Evolutionary conservation across 2,329 filamentous ascomycete genomes (phyloP).

Genomic region (Tothia fuscella): DNA sequence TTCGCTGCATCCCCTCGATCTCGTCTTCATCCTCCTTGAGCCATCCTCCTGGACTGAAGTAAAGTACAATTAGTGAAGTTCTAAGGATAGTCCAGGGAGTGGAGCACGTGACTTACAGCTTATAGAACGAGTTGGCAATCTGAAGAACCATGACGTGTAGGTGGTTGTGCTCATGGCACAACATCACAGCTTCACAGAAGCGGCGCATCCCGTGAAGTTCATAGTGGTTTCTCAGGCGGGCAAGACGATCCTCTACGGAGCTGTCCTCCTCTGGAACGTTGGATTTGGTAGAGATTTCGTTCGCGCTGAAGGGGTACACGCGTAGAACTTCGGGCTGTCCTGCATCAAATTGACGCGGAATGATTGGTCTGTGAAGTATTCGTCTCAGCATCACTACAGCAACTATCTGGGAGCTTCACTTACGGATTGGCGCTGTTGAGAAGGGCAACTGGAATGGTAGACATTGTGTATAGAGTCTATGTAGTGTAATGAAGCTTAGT

Average conservation of each 20-base stretch:
- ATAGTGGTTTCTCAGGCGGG: slow-evolving; percentile 94
- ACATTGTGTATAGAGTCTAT: too few species aligned
- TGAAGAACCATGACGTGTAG: slow-evolving; percentile 98
- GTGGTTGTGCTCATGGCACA: slow-evolving; percentile 98
- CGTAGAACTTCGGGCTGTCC: slow-evolving; percentile 85
- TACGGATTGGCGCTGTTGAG: slow-evolving; percentile 3
- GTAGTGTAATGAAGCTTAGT: too few species aligned
- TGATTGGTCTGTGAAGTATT: slow-evolving; percentile 44
- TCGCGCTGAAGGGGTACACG: slow-evolving; percentile 91
- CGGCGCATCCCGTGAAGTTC: slow-evolving; percentile 85
- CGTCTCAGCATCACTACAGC: neutral
- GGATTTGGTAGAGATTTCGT: slow-evolving; percentile 98
- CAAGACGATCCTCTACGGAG: slow-evolving; percentile 81
- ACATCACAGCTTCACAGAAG: slow-evolving; percentile 90
- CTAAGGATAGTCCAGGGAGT: slow-evolving; percentile 4
- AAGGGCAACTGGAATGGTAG: slow-evolving; percentile 4
- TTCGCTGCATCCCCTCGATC: slow-evolving; percentile 83
- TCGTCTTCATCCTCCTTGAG: slow-evolving; percentile 82
- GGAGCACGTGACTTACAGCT: slow-evolving; percentile 52
- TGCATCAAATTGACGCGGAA: slow-evolving; percentile 73
- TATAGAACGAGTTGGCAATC: slow-evolving; percentile 99
- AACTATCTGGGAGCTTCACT: neutral
- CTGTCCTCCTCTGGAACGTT: slow-evolving; percentile 96
- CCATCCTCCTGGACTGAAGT: slow-evolving; percentile 71
- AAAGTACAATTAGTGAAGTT: slow-evolving; percentile 4